Conservation (phyloP, 2,329 filamentous ascomycete species). For the Colletotrichum sidae region DNA sequence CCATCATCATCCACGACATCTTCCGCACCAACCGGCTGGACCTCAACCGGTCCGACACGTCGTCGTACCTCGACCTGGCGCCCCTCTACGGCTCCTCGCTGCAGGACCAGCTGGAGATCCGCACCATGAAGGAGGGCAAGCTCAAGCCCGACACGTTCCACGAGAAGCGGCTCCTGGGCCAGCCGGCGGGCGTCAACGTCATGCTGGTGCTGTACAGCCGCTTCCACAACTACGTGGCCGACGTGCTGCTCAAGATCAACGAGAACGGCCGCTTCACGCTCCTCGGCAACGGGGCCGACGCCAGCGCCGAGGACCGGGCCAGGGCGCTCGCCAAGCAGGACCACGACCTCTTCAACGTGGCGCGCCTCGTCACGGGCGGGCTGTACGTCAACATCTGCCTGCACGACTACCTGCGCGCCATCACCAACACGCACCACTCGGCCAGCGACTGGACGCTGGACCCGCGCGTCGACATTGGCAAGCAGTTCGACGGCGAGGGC, state of each 20-base stretch:
- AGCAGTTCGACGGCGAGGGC: constrained; percentile 56
- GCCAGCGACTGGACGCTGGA: constrained; percentile 72
- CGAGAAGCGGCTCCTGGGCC: constrained; percentile 76
- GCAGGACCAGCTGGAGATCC: constrained; percentile 70
- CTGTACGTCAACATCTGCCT: constrained; percentile 82
- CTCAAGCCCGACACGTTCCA: constrained; percentile 79
- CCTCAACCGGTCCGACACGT: constrained; percentile 73
- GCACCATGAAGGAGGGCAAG: constrained; percentile 74
- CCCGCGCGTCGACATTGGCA: constrained; percentile 69
- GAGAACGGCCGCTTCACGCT: constrained; percentile 82
- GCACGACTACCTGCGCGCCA: constrained; percentile 71
- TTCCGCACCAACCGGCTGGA: constrained; percentile 65
- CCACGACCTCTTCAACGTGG: constrained; percentile 83
- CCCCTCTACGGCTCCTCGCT: constrained; percentile 78
- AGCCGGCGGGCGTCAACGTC: constrained; percentile 75
- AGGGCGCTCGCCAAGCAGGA: constrained; percentile 75
- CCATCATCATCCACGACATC: constrained; percentile 66
- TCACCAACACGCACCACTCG: constrained; percentile 69
- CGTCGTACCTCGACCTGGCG: constrained; percentile 79
- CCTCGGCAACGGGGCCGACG: constrained; percentile 52
- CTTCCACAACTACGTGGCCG: constrained; percentile 89
- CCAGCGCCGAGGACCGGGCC: constrained; percentile 56
- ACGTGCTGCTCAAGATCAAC: constrained; percentile 84
- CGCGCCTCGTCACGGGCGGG: constrained; percentile 77
- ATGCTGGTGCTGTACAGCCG: constrained; percentile 82